Evolutionary conservation across 768 basidiomycete species (phyloP).

Genomic region (Russula sp.): DNA sequence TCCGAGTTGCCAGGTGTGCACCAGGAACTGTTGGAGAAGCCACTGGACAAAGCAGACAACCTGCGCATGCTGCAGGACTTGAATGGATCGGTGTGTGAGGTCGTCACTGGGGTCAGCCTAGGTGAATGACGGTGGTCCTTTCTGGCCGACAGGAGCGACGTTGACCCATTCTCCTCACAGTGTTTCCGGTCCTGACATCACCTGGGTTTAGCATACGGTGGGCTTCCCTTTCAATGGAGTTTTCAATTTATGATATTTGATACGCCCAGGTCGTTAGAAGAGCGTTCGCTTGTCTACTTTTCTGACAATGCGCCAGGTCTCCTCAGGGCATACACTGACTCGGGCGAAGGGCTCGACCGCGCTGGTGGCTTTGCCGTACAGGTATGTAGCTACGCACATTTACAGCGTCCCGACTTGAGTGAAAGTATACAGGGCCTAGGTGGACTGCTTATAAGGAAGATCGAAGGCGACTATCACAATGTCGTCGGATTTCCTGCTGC

Average conservation of each 20-base stretch:
- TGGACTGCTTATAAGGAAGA: constrained; percentile 69
- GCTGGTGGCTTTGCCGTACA: constrained; percentile 96
- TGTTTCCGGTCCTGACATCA: constrained; percentile 65
- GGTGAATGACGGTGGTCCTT: constrained; percentile 39
- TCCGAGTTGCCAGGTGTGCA: constrained; percentile 41
- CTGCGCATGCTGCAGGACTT: constrained; percentile 80
- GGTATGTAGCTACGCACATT: constrained; percentile 36
- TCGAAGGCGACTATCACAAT: constrained; percentile 88
- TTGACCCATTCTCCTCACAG: constrained; percentile 29
- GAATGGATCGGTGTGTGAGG: constrained; percentile 82
- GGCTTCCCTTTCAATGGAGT: constrained; percentile 12
- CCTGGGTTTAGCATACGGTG: constrained; percentile 73
- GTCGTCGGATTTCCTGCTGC: constrained; percentile 90
- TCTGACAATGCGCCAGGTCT: constrained; percentile 51
- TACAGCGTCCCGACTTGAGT: not conserved
- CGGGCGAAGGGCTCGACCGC: constrained; percentile 76
- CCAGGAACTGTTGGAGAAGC: constrained; percentile 90
- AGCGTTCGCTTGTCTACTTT: constrained; percentile 75
- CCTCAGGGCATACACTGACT: constrained; percentile 74
- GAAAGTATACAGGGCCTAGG: constrained; percentile 56
- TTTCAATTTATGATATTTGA: not conserved
- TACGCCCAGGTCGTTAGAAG: constrained; percentile 61
- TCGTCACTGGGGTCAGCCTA: constrained; percentile 84
- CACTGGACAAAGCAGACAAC: constrained; percentile 69
- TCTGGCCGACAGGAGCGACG: not conserved